phyloP scores from a whole-genome alignment of 208 protist species.

The Vickermania ingenoplastis region DNA sequence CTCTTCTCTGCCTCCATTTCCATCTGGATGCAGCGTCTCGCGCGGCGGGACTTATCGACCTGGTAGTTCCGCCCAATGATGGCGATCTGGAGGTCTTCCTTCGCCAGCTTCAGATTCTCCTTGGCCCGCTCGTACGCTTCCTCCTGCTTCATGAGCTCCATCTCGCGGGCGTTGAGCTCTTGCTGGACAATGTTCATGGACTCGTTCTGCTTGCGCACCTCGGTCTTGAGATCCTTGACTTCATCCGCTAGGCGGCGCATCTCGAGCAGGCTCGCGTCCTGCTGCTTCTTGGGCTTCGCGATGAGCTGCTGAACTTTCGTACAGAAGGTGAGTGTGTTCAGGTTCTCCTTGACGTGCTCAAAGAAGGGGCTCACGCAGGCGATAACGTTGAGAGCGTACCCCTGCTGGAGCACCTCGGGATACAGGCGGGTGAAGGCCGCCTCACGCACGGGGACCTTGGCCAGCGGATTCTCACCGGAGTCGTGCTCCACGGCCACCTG shows the following conservation, averaged over 20 bases:
- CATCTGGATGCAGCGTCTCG: not conserved
- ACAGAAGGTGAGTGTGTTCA: constrained; percentile 58
- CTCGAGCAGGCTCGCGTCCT: constrained; percentile 72
- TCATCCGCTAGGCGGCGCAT: constrained; percentile 72
- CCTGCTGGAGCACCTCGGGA: constrained; percentile 60
- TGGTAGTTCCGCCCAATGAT: constrained; percentile 34
- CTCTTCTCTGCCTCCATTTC: constrained; percentile 26
- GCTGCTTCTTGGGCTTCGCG: constrained; percentile 44
- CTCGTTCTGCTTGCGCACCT: constrained; percentile 44
- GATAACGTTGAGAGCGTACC: constrained; percentile 57
- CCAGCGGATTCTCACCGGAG: constrained; percentile 73
- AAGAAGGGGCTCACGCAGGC: constrained; percentile 78
- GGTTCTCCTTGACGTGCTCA: constrained; percentile 57
- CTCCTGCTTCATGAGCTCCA: constrained; percentile 84
- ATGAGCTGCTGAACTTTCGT: constrained; percentile 46
- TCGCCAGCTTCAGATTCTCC: constrained; percentile 20
- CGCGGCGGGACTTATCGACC: constrained; percentile 13
- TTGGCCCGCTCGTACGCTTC: constrained; percentile 39
- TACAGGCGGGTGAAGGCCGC: constrained; percentile 69
- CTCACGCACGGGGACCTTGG: constrained; percentile 77
- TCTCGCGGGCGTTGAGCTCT: constrained; percentile 74
- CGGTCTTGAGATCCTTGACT: constrained; percentile 65
- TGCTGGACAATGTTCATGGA: constrained; percentile 65
- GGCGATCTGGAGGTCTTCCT: constrained; percentile 31
- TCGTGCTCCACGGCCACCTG: constrained; percentile 79